A percentile compares a stretch with the other conserved stretches of the same genome.
These are phyloP conservation scores for Apiospora saccharicola DNA, from an alignment of 2,329 filamentous ascomycete species.

Conservation along the genomic window DNA sequence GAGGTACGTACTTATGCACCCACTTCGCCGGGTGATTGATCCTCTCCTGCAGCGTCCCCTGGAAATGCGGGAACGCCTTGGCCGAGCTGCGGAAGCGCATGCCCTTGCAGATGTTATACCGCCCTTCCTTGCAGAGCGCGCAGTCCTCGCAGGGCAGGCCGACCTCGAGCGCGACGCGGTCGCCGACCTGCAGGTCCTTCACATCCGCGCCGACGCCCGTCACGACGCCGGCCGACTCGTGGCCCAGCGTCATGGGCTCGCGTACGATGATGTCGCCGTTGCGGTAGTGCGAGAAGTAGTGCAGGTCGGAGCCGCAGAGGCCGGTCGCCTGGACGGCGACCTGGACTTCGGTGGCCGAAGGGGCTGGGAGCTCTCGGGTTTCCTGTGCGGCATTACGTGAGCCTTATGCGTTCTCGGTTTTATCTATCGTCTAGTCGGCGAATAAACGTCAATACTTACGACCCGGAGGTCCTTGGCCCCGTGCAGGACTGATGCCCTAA, in stretches of 20 bases:
- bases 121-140: slow-evolving; percentile 58
- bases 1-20: slow-evolving; percentile 58
- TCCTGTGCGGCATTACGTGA: slow-evolving; percentile 49
- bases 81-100: slow-evolving; percentile 67
- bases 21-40: slow-evolving; percentile 64
- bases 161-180: slow-evolving; percentile 71
- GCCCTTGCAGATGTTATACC: slow-evolving; percentile 66
- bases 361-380: slow-evolving; percentile 61
- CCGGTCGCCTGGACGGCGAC: slow-evolving; percentile 68
- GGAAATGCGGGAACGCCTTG: slow-evolving; percentile 62
- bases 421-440: no score
- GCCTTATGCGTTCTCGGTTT: neutral
- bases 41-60: slow-evolving; percentile 65
- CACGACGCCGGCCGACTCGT: slow-evolving; percentile 75
- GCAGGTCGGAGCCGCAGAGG: slow-evolving; percentile 72
- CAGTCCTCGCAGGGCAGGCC: slow-evolving; percentile 62
- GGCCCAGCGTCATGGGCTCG: slow-evolving; percentile 64
- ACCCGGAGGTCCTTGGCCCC: slow-evolving; percentile 58
- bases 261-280: slow-evolving; percentile 70
- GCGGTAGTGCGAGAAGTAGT: slow-evolving; percentile 72
- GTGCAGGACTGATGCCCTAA: slow-evolving; percentile 63
- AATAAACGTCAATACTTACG: slow-evolving; percentile 43
- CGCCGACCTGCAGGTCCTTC: slow-evolving; percentile 65
- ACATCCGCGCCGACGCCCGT: slow-evolving; percentile 66
- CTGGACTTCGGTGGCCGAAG: slow-evolving; percentile 64